Evolutionary conservation across 768 basidiomycete species (phyloP).

Genomic region (Mycena chlorophos): DNA sequence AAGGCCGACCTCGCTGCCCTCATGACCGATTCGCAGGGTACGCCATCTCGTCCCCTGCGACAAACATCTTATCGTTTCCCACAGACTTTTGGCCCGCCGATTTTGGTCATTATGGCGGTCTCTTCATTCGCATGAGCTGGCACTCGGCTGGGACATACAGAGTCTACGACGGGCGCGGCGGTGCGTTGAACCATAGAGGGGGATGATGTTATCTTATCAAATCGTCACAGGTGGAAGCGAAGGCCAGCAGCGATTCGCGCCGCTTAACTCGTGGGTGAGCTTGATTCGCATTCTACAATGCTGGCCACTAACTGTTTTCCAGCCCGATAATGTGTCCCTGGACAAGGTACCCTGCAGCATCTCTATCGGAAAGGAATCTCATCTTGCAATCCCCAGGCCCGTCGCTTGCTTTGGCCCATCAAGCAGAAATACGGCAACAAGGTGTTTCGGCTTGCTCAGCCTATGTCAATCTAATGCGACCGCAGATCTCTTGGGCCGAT

Average conservation of each 20-base stretch:
- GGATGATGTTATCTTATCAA: too few relatives aligned
- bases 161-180: not conserved
- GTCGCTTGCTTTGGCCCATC: slow-evolving; percentile 1
- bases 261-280: not conserved
- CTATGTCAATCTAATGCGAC: too few relatives aligned
- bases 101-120: not conserved
- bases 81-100: not conserved
- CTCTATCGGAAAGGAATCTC: too few relatives aligned
- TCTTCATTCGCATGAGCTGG: slow-evolving; percentile 1
- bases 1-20: not conserved
- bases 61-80: too few relatives aligned
- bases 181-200: too few relatives aligned
- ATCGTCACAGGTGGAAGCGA: not conserved
- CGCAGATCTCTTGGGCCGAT: slow-evolving; percentile 2
- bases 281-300: too few relatives aligned
- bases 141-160: not conserved
- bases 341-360: too few relatives aligned
- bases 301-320: too few relatives aligned
- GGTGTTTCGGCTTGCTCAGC: too few relatives aligned
- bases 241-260: slow-evolving; percentile 1
- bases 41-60: too few relatives aligned
- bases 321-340: not conserved
- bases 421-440: slow-evolving; percentile 1
- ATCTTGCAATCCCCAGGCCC: too few relatives aligned
- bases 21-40: not conserved